Evolutionary conservation across 768 basidiomycete species (phyloP).

Genomic region (Lactarius evosmus): DNA sequence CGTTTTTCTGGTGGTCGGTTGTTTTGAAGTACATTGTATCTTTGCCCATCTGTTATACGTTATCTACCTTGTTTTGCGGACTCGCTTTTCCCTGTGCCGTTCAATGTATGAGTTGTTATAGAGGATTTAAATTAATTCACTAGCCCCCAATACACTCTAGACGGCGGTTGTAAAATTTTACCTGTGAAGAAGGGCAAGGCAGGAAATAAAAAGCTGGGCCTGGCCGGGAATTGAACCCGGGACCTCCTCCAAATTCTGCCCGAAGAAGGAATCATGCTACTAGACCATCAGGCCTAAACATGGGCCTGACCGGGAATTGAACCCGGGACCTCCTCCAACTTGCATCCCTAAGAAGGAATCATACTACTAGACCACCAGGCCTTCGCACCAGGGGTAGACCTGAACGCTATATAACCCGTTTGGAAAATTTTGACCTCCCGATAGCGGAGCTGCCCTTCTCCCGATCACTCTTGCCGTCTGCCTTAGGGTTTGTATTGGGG

Average conservation of each 20-base stretch:
- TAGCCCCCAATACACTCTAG: background rate
- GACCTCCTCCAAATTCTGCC: slow-evolving; percentile 63
- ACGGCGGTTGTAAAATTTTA: background rate
- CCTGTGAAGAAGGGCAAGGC: background rate
- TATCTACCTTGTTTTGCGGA: slow-evolving; percentile 16
- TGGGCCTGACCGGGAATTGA: slow-evolving; percentile 82
- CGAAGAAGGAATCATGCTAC: slow-evolving; percentile 28
- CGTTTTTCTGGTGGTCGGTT: background rate
- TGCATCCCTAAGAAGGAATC: slow-evolving; percentile 29
- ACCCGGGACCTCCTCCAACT: slow-evolving; percentile 80
- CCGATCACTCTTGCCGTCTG: background rate
- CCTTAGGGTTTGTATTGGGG: too few species aligned
- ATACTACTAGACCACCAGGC: slow-evolving; percentile 29
- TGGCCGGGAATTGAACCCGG: slow-evolving; percentile 86
- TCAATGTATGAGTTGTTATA: background rate
- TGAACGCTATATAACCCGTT: background rate
- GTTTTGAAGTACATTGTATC: slow-evolving; percentile 3
- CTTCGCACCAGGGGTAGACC: background rate
- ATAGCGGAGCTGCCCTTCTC: background rate
- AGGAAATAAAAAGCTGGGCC: slow-evolving; percentile 41
- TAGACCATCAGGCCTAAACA: slow-evolving; percentile 26
- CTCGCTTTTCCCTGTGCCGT: background rate
- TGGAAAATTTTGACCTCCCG: background rate
- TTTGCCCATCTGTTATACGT: slow-evolving; percentile 18
- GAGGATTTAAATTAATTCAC: background rate